Base-by-base conservation (phyloP, 1,284 basidiomycete species). In the Cutaneotrichosporon spelunceum region DNA sequence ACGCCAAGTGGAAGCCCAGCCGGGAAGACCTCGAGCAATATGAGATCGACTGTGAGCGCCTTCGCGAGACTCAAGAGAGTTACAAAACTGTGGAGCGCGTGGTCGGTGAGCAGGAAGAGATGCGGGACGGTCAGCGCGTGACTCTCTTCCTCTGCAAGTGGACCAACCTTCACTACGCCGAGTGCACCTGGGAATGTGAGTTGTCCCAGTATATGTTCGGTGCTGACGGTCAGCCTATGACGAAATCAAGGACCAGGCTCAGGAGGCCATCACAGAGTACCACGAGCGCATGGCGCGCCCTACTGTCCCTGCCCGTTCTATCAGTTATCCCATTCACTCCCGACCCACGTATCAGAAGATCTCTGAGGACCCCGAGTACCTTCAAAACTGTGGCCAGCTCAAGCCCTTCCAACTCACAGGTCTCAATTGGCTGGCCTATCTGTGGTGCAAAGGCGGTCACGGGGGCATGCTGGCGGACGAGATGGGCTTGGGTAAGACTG, bases 361-460 rank as follows among this genome's bases (percentile, higher is more conserved):
- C 73, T 84, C 83, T 21, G 88, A 90, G 73, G 93, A 98, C 77
- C 96, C 96, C 1, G 86, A 88, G 9, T 99, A 97, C 78, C 86
- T 99, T 70, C 81, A 79, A 57, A 89, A 87, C 0, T 91, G 92
- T 19, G 93, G 93, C 11, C 82, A 88, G 62, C 83, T 99, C 66
- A 99, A 99, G 79, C 95, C 98, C 69, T 99, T 99, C 83, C 96
- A 99, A 81, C 83, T 99, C 59, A 97, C 93, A 1, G 96, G 96
- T 34, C 83, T 99, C 66, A 99, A 99, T 78, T 99, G 96, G 96
- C 84, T 99, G 24, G 91, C 92, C 1, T 99, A 96, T 77, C 82
- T 95, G 9, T 99, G 95, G 95, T 88, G 85, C 71, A 87, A 93
- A 70, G 91, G 91, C 24, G 90, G 96, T 70, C 98, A 98, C 73